A percentile compares a stretch with the other conserved stretches of the same genome.
Evolutionary conservation across 2,329 filamentous ascomycete genomes (phyloP).

Genomic region (Canariomyces notabilis): DNA sequence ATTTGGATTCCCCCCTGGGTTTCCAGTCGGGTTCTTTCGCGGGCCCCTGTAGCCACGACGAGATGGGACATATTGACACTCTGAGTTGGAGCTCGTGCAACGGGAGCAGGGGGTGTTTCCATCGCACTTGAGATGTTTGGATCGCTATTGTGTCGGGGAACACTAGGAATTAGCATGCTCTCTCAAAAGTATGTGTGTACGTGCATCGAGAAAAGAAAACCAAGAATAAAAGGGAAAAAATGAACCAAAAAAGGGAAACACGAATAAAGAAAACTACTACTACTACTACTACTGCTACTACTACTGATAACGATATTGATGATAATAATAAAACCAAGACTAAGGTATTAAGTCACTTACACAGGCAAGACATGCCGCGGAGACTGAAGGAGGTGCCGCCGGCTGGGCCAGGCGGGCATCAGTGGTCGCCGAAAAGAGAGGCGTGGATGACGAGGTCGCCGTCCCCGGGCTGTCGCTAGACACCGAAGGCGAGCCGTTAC

Average conservation of each 20-base stretch:
- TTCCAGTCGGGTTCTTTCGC: conserved; percentile 42
- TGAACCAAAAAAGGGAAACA: conserved; percentile 11
- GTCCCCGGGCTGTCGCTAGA: conserved; percentile 26
- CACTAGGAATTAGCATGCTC: conserved; percentile 11
- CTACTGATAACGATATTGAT: no score
- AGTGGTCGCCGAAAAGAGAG: conserved; percentile 22
- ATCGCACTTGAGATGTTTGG: conserved; percentile 72
- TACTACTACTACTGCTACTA: no score
- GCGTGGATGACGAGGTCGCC: conserved; percentile 23
- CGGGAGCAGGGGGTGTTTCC: conserved; percentile 64
- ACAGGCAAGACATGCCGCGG: conserved; percentile 52
- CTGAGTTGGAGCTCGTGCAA: conserved; percentile 52
- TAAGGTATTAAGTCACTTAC: conserved; percentile 34
- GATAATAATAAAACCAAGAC: conserved; percentile 11
- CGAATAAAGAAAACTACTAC: conserved; percentile 11
- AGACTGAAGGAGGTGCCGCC: conserved; percentile 24
- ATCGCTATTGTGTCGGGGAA: conserved; percentile 37
- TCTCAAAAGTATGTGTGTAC: neutral
- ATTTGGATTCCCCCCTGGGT: conserved; percentile 46
- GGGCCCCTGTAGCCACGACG: conserved; percentile 70
- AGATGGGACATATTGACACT: conserved; percentile 69
- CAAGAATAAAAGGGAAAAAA: conserved; percentile 3
- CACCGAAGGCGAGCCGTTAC: conserved; percentile 25
- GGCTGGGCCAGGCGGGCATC: conserved; percentile 18
- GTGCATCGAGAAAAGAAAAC: conserved; percentile 15